Evolutionary conservation across 1,284 basidiomycete genomes (phyloP), one percentile per base, ranked within the genome.

Genomic region (Blastosporella zonata): DNA sequence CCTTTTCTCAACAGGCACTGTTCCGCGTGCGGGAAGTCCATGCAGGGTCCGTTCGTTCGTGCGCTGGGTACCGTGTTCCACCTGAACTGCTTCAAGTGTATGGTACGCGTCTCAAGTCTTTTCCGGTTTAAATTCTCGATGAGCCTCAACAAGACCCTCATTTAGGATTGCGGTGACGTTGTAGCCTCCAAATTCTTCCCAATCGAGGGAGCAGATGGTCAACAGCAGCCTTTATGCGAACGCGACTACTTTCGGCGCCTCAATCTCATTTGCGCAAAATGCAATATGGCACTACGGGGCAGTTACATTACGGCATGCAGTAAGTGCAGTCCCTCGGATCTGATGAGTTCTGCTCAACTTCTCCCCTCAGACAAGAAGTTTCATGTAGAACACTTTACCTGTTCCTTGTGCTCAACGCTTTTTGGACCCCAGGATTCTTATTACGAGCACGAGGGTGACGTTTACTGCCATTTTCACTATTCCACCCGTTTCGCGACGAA

Each of bases 271-370:
- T 99, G 97, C 68, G 90, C 88, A 40, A 96, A 97, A 69, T 99
- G 96, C 68, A 87, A 88, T 47, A 86, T 89, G 71, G 97, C 96
- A 33, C 72, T 99, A 50, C 78, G 97, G 63, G 96, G 94, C 47
- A 97, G 93, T 70, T 99, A 99, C 65, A 99, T 99, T 71, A 99
- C 97, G 15, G 97, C 97, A 31, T 95, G 97, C 74, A 96, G 94
- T 95, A 64, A 72, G 93, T 87, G 23, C 33, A 49, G 41, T 46
- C 39, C 46, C 46, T 53, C 51, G 47, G 44, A 46, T 52, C 52
- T 56, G 46, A 52, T 53, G 52, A 49, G 38, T 55, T 52, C 46
- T 52, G 43, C 56, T 59, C 28, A 56, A 40, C 31, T 50, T 43
- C 40, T 39, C 39, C 59, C 15, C 22, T 18, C 67, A 97, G 93